These are phyloP conservation scores for Phytopythium oedochilum DNA, from an alignment of 352 stramenopile genomes.

Conservation along the genomic window DNA sequence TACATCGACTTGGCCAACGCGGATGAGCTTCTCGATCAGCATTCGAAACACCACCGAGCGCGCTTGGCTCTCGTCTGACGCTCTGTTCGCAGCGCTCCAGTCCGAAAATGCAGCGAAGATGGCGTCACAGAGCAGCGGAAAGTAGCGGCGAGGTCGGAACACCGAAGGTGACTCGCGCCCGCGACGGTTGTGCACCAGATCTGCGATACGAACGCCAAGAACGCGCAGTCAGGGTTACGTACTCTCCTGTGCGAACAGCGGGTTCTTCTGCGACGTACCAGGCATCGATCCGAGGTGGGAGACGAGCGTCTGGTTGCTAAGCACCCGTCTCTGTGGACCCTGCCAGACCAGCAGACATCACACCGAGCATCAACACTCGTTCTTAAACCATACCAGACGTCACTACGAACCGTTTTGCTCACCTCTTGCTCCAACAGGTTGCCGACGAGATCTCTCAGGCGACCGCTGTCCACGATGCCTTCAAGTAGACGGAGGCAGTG, in stretches of 20 bases:
- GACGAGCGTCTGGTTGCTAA: constrained; percentile 30
- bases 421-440: constrained; percentile 34
- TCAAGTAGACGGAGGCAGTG: constrained; percentile 52
- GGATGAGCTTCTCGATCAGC: constrained; percentile 56
- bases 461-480: constrained; percentile 14
- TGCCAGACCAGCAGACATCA: neutral
- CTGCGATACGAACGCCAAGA: constrained; percentile 8
- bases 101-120: constrained; percentile 25
- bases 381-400: too few relatives aligned
- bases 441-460: constrained; percentile 23
- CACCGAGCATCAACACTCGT: too few relatives aligned
- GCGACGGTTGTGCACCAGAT: constrained; percentile 63
- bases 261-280: constrained; percentile 26
- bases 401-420: too few relatives aligned
- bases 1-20: constrained; percentile 40
- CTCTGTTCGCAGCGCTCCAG: constrained; percentile 6
- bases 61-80: neutral
- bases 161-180: constrained; percentile 32
- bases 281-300: constrained; percentile 38
- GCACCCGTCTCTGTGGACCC: neutral
- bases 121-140: constrained; percentile 29
- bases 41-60: constrained; percentile 37
- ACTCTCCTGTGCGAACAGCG: too few relatives aligned
- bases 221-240: neutral
- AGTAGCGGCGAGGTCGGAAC: constrained; percentile 47